Evolutionary conservation across 2,329 filamentous ascomycete genomes (phyloP), one percentile per base, ranked within the genome.

Genomic region (Fusarium duplospermum): DNA sequence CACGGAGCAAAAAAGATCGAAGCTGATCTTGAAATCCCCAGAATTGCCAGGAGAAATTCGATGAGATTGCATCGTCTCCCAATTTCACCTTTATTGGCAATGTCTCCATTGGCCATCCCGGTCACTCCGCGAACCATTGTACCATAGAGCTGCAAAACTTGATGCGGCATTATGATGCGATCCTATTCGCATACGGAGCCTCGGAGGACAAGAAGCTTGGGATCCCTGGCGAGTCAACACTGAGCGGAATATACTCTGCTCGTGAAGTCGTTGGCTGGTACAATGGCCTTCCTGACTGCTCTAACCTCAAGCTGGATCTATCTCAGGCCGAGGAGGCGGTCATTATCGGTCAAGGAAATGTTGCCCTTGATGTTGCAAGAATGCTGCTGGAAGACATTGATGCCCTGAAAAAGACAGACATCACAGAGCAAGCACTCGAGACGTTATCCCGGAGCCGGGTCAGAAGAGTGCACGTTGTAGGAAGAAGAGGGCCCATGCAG

Each of bases 191-290:
- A 0, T 99, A 99, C 77, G 96, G 96, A 16, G 96, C 96, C 4
- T 93, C 94, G 1, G 90, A 93, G 80, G 96, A 99, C 81, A 92
- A 91, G 73, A 91, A 89, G 64, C 87, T 99, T 1, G 92, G 90
- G 0, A 91, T 99, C 38, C 91, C 93, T 0, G 95, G 96, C 10
- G 96, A 99, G 79, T 88, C 92, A 4, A 82, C 84, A 7, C 84
- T 96, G 8, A 86, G 87, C 29, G 94, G 94, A 4, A 91, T 98
- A 20, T 93, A 95, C 80, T 98, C 95, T 9, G 96, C 96, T 3
- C 90, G 96, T 31, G 93, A 95, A 42, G 98, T 98, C 81, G 96
- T 99, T 2, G 96, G 95, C 20, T 99, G 96, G 96, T 99, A 99
- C 83, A 99, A 99, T 82, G 96, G 96, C 4, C 87, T 98, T 4